Evolutionary conservation across 257 asterid species (phyloP).

Genomic region (Fraxinus anomala): DNA sequence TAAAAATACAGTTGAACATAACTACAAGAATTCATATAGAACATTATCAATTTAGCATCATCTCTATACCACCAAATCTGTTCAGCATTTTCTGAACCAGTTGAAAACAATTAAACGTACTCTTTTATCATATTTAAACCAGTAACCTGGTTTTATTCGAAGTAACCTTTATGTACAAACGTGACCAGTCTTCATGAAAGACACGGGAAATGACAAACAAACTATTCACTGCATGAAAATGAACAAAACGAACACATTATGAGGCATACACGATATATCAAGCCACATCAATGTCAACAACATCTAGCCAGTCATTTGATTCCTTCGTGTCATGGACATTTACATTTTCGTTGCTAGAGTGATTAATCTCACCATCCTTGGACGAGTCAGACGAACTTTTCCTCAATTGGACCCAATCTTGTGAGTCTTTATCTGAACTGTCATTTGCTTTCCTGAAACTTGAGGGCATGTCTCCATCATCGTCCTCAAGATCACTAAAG

Average conservation of each 20-base stretch:
- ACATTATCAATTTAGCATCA: background rate
- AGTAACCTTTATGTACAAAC: slow-evolving; percentile 36
- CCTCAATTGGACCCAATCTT: slow-evolving; percentile 82
- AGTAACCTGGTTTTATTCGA: slow-evolving; percentile 28
- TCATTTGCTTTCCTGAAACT: slow-evolving; percentile 50
- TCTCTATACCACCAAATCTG: background rate
- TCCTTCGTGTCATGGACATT: slow-evolving; percentile 46
- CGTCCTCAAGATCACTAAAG: slow-evolving; percentile 94
- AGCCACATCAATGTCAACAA: slow-evolving; percentile 63
- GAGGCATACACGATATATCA: slow-evolving; percentile 30
- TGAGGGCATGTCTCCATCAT: slow-evolving; percentile 60
- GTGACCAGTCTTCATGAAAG: slow-evolving; percentile 23
- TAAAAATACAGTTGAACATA: background rate
- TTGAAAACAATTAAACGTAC: background rate
- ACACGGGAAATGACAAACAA: slow-evolving; percentile 19
- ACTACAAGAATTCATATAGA: background rate
- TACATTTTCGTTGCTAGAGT: slow-evolving; percentile 31
- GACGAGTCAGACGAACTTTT: slow-evolving; percentile 44
- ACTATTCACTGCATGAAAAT: slow-evolving; percentile 33
- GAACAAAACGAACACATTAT: slow-evolving; percentile 8
- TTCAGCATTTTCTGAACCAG: background rate
- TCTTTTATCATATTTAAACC: slow-evolving; percentile 17
- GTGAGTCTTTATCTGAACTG: slow-evolving; percentile 72
- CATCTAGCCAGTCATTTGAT: slow-evolving; percentile 70
- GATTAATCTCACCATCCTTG: slow-evolving; percentile 28